Evolutionary conservation across 345 rosid species (phyloP).

Genomic region (Boechera divaricarpa): DNA sequence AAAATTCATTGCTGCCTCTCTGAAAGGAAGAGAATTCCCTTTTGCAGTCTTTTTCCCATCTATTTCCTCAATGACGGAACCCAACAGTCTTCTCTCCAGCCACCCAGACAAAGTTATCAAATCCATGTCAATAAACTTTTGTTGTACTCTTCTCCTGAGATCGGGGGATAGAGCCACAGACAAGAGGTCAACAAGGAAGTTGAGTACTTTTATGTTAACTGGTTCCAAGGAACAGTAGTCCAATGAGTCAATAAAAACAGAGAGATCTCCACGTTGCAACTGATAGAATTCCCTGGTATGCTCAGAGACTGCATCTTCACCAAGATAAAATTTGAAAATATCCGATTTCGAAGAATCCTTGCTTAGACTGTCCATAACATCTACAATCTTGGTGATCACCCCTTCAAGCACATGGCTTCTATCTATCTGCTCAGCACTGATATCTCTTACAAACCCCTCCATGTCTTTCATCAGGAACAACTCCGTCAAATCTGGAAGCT

Average conservation of each 20-base stretch:
- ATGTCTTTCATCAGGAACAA: slow-evolving; percentile 78
- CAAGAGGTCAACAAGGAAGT: slow-evolving; percentile 79
- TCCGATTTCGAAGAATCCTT: slow-evolving; percentile 67
- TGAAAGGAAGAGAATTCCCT: slow-evolving; percentile 65
- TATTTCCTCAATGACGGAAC: slow-evolving; percentile 60
- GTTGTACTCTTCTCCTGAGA: slow-evolving; percentile 65
- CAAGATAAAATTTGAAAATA: slow-evolving; percentile 69
- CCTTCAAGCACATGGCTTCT: slow-evolving; percentile 67
- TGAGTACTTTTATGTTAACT: slow-evolving; percentile 79
- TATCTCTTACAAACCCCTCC: slow-evolving; percentile 71
- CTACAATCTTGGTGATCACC: slow-evolving; percentile 68
- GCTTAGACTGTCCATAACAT: slow-evolving; percentile 74
- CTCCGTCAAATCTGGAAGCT: slow-evolving; percentile 63
- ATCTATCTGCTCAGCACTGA: slow-evolving; percentile 56
- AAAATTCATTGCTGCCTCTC: slow-evolving; percentile 88
- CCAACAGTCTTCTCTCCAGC: slow-evolving; percentile 90
- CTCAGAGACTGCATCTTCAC: slow-evolving; percentile 54
- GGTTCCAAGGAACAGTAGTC: slow-evolving; percentile 71
- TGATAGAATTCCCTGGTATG: slow-evolving; percentile 55
- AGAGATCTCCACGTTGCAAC: slow-evolving; percentile 67
- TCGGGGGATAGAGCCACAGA: slow-evolving; percentile 65
- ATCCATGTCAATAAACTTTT: slow-evolving; percentile 74
- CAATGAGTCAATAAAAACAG: slow-evolving; percentile 74
- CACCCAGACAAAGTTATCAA: slow-evolving; percentile 64
- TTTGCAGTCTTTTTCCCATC: slow-evolving; percentile 57